Percentiles rank a stretch among this genome's conserved stretches.
Evolutionary conservation across 2,329 filamentous ascomycete species (phyloP).

Genomic region (Aspergillus floridensis): DNA sequence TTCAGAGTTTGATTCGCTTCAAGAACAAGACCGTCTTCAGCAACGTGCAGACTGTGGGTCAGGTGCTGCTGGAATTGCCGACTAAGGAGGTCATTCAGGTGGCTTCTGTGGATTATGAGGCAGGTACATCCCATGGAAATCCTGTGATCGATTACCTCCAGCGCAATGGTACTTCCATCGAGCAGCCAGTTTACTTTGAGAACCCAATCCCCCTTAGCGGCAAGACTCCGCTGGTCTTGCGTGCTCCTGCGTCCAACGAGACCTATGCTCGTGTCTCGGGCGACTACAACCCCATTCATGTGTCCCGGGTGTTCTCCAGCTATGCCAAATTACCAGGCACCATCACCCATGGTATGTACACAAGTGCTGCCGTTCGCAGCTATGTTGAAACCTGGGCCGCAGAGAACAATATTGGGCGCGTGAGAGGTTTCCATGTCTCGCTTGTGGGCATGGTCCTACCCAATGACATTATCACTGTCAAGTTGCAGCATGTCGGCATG

Average conservation of each 20-base stretch:
- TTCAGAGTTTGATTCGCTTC: conserved; percentile 86
- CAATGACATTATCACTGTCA: conserved; percentile 92
- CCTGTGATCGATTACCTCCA: conserved; percentile 95
- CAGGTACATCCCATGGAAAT: conserved; percentile 88
- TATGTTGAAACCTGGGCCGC: conserved; percentile 98
- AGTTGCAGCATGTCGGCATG: conserved; percentile 96
- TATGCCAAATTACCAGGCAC: conserved; percentile 95
- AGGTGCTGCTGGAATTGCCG: conserved; percentile 89
- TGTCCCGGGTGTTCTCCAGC: conserved; percentile 91
- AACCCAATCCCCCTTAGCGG: conserved; percentile 94
- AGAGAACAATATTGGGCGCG: conserved; percentile 96
- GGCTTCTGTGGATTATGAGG: conserved; percentile 93
- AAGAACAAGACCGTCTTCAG: conserved; percentile 93
- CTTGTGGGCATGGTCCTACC: conserved; percentile 98
- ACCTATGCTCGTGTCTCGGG: conserved; percentile 96
- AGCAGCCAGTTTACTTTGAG: conserved; percentile 96
- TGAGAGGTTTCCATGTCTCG: conserved; percentile 94
- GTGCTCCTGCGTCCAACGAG: conserved; percentile 93
- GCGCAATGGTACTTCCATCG: conserved; percentile 85
- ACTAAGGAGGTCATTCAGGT: conserved; percentile 98
- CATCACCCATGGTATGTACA: conserved; percentile 99
- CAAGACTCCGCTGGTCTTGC: conserved; percentile 81
- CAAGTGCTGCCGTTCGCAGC: conserved; percentile 91
- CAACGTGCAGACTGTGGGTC: conserved; percentile 84
- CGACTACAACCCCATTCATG: conserved; percentile 98